Evolutionary conservation across 768 basidiomycete species (phyloP).

Genomic region (Mycena metata): DNA sequence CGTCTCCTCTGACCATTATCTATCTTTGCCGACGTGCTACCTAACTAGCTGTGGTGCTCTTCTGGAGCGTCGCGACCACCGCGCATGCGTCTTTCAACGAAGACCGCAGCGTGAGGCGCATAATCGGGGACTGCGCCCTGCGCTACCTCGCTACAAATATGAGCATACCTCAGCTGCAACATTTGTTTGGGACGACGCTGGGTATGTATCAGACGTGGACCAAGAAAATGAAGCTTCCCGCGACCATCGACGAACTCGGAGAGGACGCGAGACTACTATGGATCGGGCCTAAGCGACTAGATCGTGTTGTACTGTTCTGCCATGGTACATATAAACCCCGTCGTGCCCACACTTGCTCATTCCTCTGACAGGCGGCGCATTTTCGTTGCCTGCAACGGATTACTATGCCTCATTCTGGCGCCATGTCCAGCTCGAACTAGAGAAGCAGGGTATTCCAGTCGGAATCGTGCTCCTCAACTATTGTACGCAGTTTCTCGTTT

Average conservation of each 20-base stretch:
- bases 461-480: slow-evolving; percentile 39
- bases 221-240: slow-evolving; percentile 40
- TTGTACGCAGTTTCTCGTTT: slow-evolving; percentile 39
- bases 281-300: slow-evolving; percentile 49
- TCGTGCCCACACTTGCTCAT: background rate
- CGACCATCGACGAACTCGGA: slow-evolving; percentile 46
- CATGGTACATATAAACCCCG: slow-evolving; percentile 43
- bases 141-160: slow-evolving; percentile 2
- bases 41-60: slow-evolving; percentile 36
- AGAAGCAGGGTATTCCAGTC: slow-evolving; percentile 31
- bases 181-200: slow-evolving; percentile 39
- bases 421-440: slow-evolving; percentile 37
- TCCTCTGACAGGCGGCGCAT: slow-evolving; percentile 45
- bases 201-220: slow-evolving; percentile 42
- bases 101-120: slow-evolving; percentile 41
- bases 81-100: slow-evolving; percentile 41
- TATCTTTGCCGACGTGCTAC: background rate
- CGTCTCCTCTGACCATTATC: background rate
- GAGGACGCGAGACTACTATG: slow-evolving; percentile 48
- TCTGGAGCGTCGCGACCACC: slow-evolving; percentile 41
- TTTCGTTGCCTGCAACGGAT: slow-evolving; percentile 40
- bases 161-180: slow-evolving; percentile 45
- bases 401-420: slow-evolving; percentile 44
- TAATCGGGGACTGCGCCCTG: slow-evolving; percentile 37
- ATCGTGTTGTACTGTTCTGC: slow-evolving; percentile 49